These are phyloP conservation scores for Vanrija sp. DNA, from an alignment of 1,284 basidiomycete genomes.

Conservation along the genomic window DNA sequence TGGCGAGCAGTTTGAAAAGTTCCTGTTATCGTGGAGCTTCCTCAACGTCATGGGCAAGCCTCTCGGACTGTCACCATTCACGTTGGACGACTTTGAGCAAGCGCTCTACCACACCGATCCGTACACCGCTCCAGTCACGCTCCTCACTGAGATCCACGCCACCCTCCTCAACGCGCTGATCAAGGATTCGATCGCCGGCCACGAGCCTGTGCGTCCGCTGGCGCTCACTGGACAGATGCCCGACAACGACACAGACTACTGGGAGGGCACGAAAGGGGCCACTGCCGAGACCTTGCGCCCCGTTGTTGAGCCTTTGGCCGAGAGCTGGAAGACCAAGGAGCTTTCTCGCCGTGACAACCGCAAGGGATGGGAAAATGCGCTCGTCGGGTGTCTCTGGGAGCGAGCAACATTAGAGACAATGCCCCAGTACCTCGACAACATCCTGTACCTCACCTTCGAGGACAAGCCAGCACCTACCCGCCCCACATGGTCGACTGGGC, in stretches of 20 bases:
- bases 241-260: conserved; percentile 44
- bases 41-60: conserved; percentile 89
- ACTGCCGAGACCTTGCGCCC: conserved; percentile 44
- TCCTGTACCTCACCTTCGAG: conserved; percentile 69
- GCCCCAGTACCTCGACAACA: conserved; percentile 67
- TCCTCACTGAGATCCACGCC: conserved; percentile 85
- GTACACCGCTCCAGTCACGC: conserved; percentile 63
- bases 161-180: conserved; percentile 78
- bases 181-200: conserved; percentile 58
- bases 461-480: conserved; percentile 45
- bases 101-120: conserved; percentile 71
- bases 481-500: conserved; percentile 47
- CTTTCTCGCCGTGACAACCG: conserved; percentile 36
- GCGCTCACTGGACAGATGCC: conserved; percentile 25
- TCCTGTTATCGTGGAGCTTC: conserved; percentile 89
- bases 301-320: conserved; percentile 26
- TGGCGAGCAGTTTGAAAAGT: conserved; percentile 73
- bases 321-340: conserved; percentile 36
- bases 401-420: conserved; percentile 72
- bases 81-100: conserved; percentile 88
- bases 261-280: conserved; percentile 46
- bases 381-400: conserved; percentile 86
- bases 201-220: conserved; percentile 31
- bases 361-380: conserved; percentile 67
- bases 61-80: conserved; percentile 81